These are phyloP conservation scores for Amanita inopinata DNA, from an alignment of 768 basidiomycete species.

Conservation along the genomic window DNA sequence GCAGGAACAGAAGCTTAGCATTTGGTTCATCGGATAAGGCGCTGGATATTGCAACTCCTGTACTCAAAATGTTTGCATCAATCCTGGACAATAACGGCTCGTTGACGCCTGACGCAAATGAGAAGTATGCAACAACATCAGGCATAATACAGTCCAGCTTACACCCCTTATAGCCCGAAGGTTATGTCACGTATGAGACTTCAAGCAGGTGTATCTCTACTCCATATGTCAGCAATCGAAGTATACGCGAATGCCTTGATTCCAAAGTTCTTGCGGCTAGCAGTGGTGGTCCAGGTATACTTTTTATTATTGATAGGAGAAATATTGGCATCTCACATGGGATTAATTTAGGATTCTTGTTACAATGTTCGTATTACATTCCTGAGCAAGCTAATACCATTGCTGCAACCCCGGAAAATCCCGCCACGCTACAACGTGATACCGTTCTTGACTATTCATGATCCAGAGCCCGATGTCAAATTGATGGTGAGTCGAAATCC, in stretches of 20 bases:
- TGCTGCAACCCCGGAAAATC: slow-evolving; percentile 57
- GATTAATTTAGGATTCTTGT: slow-evolving; percentile 60
- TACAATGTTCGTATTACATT: slow-evolving; percentile 79
- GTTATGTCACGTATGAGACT: slow-evolving; percentile 74
- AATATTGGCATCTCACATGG: slow-evolving; percentile 5
- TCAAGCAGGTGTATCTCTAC: slow-evolving; percentile 69
- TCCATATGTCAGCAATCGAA: slow-evolving; percentile 62
- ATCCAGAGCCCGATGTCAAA: slow-evolving; percentile 80
- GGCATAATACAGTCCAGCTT: background rate
- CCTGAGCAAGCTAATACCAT: slow-evolving; percentile 59
- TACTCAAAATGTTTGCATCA: slow-evolving; percentile 64
- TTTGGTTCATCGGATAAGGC: slow-evolving; percentile 51
- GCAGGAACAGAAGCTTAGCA: slow-evolving; percentile 70
- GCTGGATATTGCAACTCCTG: slow-evolving; percentile 60
- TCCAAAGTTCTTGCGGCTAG: slow-evolving; percentile 56
- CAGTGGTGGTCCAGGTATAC: slow-evolving; percentile 68
- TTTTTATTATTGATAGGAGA: background rate
- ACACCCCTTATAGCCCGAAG: slow-evolving; percentile 31
- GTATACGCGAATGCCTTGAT: slow-evolving; percentile 48
- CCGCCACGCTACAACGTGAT: slow-evolving; percentile 71
- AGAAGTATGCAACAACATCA: slow-evolving; percentile 30
- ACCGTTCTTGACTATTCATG: slow-evolving; percentile 82
- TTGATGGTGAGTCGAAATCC: slow-evolving; percentile 36
- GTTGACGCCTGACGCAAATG: slow-evolving; percentile 32
- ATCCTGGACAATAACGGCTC: slow-evolving; percentile 65